A percentile compares a stretch with the other conserved stretches of the same genome.
phyloP scores from a whole-genome alignment of 1,284 basidiomycete species.

The Leccinum pachyderme region DNA sequence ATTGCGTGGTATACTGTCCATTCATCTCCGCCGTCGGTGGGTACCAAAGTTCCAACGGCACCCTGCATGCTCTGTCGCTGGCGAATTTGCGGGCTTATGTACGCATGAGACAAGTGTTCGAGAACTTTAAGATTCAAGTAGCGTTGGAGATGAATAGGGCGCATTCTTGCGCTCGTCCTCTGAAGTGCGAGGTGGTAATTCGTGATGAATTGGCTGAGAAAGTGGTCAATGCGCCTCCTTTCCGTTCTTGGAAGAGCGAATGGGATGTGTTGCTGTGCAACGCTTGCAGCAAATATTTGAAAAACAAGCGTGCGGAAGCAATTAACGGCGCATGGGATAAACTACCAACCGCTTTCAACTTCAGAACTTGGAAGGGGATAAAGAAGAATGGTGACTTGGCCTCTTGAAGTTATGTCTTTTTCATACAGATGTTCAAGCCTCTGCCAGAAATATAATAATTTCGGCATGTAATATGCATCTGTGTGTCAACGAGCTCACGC shows the following conservation, averaged over 20 bases:
- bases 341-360: slow-evolving; percentile 2
- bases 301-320: neutral
- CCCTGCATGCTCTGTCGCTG: neutral
- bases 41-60: neutral
- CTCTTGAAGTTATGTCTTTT: neutral
- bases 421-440: neutral
- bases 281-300: neutral
- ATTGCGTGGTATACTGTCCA: slow-evolving; percentile 1
- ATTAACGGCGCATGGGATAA: neutral
- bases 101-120: slow-evolving; percentile 7
- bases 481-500: too few relatives aligned
- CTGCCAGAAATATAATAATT: too few relatives aligned
- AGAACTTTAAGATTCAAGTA: neutral
- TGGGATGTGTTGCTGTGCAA: slow-evolving; percentile 9
- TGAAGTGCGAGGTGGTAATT: accelerated
- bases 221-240: neutral
- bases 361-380: slow-evolving; percentile 8
- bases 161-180: neutral
- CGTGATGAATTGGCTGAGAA: neutral
- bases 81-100: slow-evolving; percentile 10
- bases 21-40: slow-evolving; percentile 2
- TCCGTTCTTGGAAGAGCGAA: neutral
- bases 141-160: neutral
- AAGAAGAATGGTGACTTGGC: neutral
- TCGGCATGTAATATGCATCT: too few relatives aligned